A percentile compares a stretch with the other conserved stretches of the same genome.
Evolutionary conservation across 1,139 yeast genomes (phyloP).

Genomic region (Magnusiomyces paraingens): DNA sequence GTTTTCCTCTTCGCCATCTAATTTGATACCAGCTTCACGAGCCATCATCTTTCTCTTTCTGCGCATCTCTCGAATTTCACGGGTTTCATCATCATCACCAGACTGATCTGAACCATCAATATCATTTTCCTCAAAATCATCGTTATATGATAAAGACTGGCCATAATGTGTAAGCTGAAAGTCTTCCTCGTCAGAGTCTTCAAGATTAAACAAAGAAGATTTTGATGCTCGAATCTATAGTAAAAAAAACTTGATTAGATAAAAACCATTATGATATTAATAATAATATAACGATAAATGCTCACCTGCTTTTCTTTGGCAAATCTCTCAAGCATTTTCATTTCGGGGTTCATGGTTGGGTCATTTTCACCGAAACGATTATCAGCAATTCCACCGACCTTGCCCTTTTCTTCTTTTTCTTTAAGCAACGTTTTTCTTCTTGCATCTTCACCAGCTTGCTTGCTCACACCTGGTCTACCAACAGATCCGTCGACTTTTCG

Average conservation of each 20-base stretch:
- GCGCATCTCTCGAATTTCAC: conserved; percentile 16
- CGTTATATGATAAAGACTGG: conserved; percentile 50
- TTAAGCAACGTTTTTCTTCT: conserved; percentile 64
- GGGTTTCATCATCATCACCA: conserved; percentile 38
- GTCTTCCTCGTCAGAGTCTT: conserved; percentile 56
- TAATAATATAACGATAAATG: neutral
- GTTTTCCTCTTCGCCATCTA: conserved; percentile 27
- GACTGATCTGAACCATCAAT: conserved; percentile 42
- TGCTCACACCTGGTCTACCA: conserved; percentile 66
- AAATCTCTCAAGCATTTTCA: conserved; percentile 91
- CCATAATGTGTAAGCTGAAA: conserved; percentile 76
- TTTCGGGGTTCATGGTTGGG: conserved; percentile 67
- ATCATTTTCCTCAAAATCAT: conserved; percentile 44
- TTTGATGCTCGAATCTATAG: conserved; percentile 18
- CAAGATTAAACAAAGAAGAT: conserved; percentile 61
- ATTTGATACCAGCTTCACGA: conserved; percentile 9
- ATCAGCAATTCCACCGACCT: conserved; percentile 74
- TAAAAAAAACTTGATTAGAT: neutral
- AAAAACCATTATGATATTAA: neutral
- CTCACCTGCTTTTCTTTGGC: conserved; percentile 69
- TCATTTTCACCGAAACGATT: conserved; percentile 90
- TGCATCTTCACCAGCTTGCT: conserved; percentile 65
- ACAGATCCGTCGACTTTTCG: conserved; percentile 56
- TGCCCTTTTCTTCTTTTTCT: conserved; percentile 54
- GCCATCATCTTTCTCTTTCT: conserved; percentile 14